phyloP scores from a whole-genome alignment of 768 basidiomycete genomes.

The Hysterangium stoloniferum region DNA sequence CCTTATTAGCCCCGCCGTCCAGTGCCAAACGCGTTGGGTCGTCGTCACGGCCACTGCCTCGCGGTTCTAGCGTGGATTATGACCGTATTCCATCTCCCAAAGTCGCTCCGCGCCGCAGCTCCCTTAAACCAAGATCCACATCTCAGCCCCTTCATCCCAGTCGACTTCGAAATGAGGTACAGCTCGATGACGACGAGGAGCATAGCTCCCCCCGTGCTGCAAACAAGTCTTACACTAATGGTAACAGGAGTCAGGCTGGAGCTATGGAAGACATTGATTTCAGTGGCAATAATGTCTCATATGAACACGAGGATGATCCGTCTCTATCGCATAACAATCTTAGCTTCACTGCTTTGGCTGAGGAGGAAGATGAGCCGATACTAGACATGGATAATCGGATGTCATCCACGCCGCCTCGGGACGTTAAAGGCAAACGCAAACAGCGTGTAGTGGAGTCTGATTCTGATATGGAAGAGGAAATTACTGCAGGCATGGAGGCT shows the following conservation, averaged over 20 bases:
- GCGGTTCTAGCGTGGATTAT: constrained; percentile 49
- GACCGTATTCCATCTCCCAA: constrained; percentile 57
- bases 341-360: constrained; percentile 43
- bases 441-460: constrained; percentile 11
- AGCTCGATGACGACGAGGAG: constrained; percentile 15
- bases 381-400: constrained; percentile 29
- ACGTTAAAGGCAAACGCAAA: constrained; percentile 33
- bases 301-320: constrained; percentile 16
- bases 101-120: constrained; percentile 13
- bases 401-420: constrained; percentile 15
- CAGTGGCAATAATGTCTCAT: constrained; percentile 17
- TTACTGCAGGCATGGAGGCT: constrained; percentile 28
- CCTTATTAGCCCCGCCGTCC: constrained; percentile 34
- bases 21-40: constrained; percentile 29
- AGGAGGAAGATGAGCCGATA: constrained; percentile 31
- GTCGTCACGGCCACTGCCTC: constrained; percentile 41
- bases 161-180: constrained; percentile 13
- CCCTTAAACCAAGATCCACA: constrained; percentile 16
- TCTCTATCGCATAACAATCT: constrained; percentile 21
- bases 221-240: constrained; percentile 18
- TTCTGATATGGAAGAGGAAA: constrained; percentile 34
- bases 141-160: constrained; percentile 20
- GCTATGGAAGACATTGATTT: constrained; percentile 26
- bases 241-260: constrained; percentile 18
- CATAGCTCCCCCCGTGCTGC: constrained; percentile 13